Evolutionary conservation across 305 asterid genomes (phyloP).

Genomic region (Fraxinus sp.): DNA sequence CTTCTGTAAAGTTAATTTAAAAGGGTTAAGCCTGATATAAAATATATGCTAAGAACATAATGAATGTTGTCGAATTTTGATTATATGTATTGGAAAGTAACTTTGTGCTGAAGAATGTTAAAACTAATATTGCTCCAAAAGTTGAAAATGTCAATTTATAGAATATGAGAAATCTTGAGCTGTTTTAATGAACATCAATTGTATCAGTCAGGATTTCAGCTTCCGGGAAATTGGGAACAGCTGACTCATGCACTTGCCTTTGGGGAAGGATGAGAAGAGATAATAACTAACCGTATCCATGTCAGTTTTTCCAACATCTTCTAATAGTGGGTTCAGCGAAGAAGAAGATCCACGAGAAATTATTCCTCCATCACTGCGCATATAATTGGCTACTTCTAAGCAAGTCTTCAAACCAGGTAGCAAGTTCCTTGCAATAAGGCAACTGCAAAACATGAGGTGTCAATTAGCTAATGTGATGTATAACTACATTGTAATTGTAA

Average conservation of each 20-base stretch:
- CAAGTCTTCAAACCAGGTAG: slow-evolving; percentile 96
- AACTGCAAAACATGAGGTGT: slow-evolving; percentile 52
- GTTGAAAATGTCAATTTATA: not conserved
- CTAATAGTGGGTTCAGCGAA: slow-evolving; percentile 44
- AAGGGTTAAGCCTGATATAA: not conserved
- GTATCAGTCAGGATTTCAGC: not conserved
- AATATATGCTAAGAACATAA: not conserved
- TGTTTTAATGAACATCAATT: not conserved
- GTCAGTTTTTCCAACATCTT: slow-evolving; percentile 56
- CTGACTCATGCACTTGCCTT: not conserved
- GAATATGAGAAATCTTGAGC: not conserved
- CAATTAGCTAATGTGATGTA: slow-evolving; percentile 27
- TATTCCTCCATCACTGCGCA: slow-evolving; percentile 65
- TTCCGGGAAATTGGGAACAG: not conserved
- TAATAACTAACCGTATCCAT: slow-evolving; percentile 62
- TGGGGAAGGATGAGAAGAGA: slow-evolving; percentile 22
- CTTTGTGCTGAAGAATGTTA: not conserved
- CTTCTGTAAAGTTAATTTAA: not conserved
- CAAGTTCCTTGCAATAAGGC: slow-evolving; percentile 88
- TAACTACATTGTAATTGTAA: not conserved
- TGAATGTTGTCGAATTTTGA: not conserved
- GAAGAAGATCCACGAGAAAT: slow-evolving; percentile 53
- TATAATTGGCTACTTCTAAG: slow-evolving; percentile 74
- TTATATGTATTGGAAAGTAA: not conserved
- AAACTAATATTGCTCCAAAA: not conserved